phyloP scores from a whole-genome alignment of 1,284 basidiomycete species.

The Ustilago vetiveriae region DNA sequence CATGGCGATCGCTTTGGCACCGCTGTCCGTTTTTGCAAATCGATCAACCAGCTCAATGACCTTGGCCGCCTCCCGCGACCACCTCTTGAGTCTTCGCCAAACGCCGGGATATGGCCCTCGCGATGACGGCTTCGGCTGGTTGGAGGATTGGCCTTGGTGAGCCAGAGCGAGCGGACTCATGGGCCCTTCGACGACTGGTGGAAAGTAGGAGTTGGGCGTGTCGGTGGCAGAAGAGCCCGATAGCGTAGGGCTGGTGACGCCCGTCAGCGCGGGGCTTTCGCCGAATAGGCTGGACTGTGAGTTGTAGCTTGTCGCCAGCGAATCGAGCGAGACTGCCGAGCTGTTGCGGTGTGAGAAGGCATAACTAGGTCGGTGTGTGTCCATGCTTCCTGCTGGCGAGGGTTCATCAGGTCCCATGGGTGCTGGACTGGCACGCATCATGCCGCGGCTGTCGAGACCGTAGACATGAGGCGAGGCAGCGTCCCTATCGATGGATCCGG shows the following conservation, averaged over 20 bases:
- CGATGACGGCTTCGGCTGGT: slow-evolving; percentile 13
- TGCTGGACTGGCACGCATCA: slow-evolving; percentile 50
- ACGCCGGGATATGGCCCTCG: slow-evolving; percentile 63
- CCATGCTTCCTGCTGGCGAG: slow-evolving; percentile 27
- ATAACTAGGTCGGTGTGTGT: slow-evolving; percentile 12
- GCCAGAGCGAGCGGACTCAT: slow-evolving; percentile 51
- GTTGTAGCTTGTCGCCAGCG: slow-evolving; percentile 63
- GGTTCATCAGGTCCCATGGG: slow-evolving; percentile 32
- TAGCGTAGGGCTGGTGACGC: slow-evolving; percentile 30
- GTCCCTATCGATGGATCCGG: slow-evolving; percentile 15
- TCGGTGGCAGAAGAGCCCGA: slow-evolving; percentile 31
- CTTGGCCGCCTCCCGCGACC: slow-evolving; percentile 64
- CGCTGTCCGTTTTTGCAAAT: slow-evolving; percentile 52
- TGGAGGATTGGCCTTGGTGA: slow-evolving; percentile 17
- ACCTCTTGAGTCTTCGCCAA: slow-evolving; percentile 65
- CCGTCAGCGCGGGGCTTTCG: slow-evolving; percentile 29
- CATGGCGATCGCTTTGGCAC: slow-evolving; percentile 44
- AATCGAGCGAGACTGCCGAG: slow-evolving; percentile 63
- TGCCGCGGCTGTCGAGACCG: slow-evolving; percentile 27
- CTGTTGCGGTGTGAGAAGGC: slow-evolving; percentile 49
- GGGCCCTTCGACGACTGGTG: slow-evolving; percentile 18
- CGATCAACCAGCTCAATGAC: slow-evolving; percentile 59
- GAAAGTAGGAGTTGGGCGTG: slow-evolving; percentile 43
- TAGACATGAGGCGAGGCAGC: slow-evolving; percentile 18
- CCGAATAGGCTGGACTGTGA: slow-evolving; percentile 53